Conservation (phyloP, 140 eudicot genomes). For the Anethum foeniculum region DNA sequence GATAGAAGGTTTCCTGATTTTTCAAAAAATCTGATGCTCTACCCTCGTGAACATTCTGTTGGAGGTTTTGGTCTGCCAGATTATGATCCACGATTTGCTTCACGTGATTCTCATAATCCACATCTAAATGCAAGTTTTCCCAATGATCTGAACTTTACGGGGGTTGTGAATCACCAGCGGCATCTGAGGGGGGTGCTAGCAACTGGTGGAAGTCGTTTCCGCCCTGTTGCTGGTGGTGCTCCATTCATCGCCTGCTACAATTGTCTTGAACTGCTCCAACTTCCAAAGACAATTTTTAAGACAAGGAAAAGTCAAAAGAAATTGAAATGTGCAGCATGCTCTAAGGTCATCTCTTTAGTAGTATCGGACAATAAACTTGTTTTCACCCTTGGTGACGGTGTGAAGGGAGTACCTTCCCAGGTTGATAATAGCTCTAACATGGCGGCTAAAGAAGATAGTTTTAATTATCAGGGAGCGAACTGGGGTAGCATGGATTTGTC, state of each 20-base stretch:
- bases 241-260: slow-evolving; percentile 71
- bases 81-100: slow-evolving; percentile 34
- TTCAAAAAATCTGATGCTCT: slow-evolving; percentile 29
- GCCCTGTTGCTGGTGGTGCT: slow-evolving; percentile 86
- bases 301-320: slow-evolving; percentile 29
- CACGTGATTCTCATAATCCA: slow-evolving; percentile 29
- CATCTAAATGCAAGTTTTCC: slow-evolving; percentile 42
- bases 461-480: slow-evolving; percentile 19
- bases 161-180: slow-evolving; percentile 24
- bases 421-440: slow-evolving; percentile 12
- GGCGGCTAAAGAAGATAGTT: slow-evolving; percentile 18
- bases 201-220: slow-evolving; percentile 43
- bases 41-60: slow-evolving; percentile 32
- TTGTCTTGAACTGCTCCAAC: slow-evolving; percentile 66
- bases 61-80: slow-evolving; percentile 23
- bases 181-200: slow-evolving; percentile 48
- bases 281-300: slow-evolving; percentile 40
- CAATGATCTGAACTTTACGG: slow-evolving; percentile 37
- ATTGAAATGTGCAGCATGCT: slow-evolving; percentile 76
- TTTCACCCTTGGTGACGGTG: slow-evolving; percentile 29
- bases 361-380: slow-evolving; percentile 46
- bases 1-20: slow-evolving; percentile 22
- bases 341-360: slow-evolving; percentile 37
- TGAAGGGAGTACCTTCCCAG: slow-evolving; percentile 19
- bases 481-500: slow-evolving; percentile 55